These are phyloP conservation scores for Pelargonium australe DNA, from an alignment of 441 rosid species.

Conservation along the genomic window DNA sequence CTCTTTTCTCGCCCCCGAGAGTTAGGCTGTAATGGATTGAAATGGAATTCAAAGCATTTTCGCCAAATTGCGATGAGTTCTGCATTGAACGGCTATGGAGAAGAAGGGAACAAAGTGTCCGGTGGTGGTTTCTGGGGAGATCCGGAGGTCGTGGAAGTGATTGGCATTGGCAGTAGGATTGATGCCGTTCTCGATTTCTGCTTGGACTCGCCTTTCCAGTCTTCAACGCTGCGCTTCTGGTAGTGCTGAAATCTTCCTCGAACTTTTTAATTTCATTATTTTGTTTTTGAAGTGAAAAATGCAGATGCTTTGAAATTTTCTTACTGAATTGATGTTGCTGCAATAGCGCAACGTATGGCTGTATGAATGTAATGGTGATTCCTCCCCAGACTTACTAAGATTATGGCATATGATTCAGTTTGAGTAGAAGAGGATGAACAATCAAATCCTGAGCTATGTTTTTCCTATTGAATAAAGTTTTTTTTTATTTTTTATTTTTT, in stretches of 20 bases:
- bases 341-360: neutral
- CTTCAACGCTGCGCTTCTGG: slow-evolving; percentile 71
- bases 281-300: neutral
- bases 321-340: slow-evolving; percentile 1
- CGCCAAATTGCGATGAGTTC: slow-evolving; percentile 25
- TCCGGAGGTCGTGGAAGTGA: slow-evolving; percentile 45
- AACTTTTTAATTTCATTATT: neutral
- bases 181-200: slow-evolving; percentile 74
- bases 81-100: slow-evolving; percentile 19
- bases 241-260: slow-evolving; percentile 18
- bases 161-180: slow-evolving; percentile 73
- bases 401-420: neutral
- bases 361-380: neutral
- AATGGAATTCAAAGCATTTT: slow-evolving; percentile 16
- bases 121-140: slow-evolving; percentile 16
- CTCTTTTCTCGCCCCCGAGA: slow-evolving; percentile 20
- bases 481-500: neutral
- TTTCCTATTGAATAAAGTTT: no score
- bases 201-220: slow-evolving; percentile 53
- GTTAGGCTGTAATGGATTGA: slow-evolving; percentile 14
- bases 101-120: slow-evolving; percentile 13
- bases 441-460: neutral
- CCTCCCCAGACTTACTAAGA: neutral
- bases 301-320: neutral
- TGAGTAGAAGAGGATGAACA: neutral